A percentile compares a stretch with the other conserved stretches of the same genome.
These are phyloP conservation scores for Diophrys sp. DNA, from an alignment of 73 alveolate genomes.

Conservation along the genomic window DNA sequence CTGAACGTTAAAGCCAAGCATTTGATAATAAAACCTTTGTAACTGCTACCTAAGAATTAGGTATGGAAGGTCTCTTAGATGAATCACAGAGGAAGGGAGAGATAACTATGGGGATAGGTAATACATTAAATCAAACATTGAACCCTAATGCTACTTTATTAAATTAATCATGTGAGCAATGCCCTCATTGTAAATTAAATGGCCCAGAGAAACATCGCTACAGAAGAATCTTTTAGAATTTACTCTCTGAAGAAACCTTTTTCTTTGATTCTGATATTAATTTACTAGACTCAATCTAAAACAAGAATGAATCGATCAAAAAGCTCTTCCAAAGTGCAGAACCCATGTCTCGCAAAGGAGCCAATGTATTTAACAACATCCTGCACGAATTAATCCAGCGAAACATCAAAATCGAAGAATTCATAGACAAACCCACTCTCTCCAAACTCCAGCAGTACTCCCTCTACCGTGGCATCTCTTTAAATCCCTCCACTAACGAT, in stretches of 20 bases:
- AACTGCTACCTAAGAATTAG: too few relatives aligned
- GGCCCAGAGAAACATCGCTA: background rate
- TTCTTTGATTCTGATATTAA: background rate
- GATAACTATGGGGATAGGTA: too few relatives aligned
- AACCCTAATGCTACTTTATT: too few relatives aligned
- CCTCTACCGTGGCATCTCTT: background rate
- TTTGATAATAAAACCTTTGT: too few relatives aligned
- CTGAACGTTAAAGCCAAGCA: too few relatives aligned
- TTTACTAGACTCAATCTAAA: background rate
- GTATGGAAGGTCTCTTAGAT: too few relatives aligned
- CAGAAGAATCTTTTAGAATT: background rate
- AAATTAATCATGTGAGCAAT: background rate
- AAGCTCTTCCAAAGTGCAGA: background rate
- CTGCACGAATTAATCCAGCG: background rate
- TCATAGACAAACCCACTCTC: background rate
- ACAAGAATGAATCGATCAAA: background rate
- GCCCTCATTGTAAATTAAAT: background rate
- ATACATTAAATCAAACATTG: too few relatives aligned
- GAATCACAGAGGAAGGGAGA: too few relatives aligned
- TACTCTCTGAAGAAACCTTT: background rate
- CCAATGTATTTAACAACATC: background rate
- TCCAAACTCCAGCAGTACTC: background rate
- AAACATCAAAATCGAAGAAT: background rate
- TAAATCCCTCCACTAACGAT: background rate
- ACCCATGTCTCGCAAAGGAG: slow-evolving; percentile 4